Base-by-base conservation (phyloP, 805 yeast genomes). In the Ogataea pilisensis region DNA sequence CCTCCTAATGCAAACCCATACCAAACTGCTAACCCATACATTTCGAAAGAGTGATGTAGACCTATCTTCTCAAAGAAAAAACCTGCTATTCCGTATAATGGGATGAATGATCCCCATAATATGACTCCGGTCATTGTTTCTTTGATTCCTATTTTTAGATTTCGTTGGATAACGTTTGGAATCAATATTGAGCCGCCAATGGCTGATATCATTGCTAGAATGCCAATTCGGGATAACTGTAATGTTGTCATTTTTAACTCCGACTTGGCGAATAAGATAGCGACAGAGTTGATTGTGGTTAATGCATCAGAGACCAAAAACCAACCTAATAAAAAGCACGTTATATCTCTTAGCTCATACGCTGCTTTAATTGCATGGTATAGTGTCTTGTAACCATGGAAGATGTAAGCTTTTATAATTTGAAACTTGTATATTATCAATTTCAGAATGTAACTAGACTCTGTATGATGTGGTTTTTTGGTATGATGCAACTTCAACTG, bases 1-100 rank as follows among this genome's bases (percentile, higher is more conserved):
- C 89, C 89, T 22, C 95, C 95, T 20, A 85, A 58, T 0, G 87
- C 75, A 40, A 81, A 60, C 1, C 95, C 93, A 58, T 85, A 85
- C 85, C 89, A 80, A 0, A 78, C 61, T 0, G 90, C 87, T 19
- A 84, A 59, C 1, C 78, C 31, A 50, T 73, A 85, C 82, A 84
- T 81, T 56, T 85, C 95, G 54, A 68, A 63, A n/a, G 76, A 69
- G 44, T 76, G 76, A 40, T 73, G 76, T 34, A 85, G 63, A 0
- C 93, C 91, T 34, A 83, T 54, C 12, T 49, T 51, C 1, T 67
- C 54, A 49, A 78, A 69, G 48, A 69, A 69, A 53, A 84, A 82
- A 0, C 91, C 91, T 1, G 80, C 41, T 9, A 82, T 65, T 1
- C 91, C 93, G 58, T 85, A 85, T 1, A 78, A 53, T 11, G 95